Conservation (phyloP, 2,329 filamentous ascomycete species). For the Exserohilum rostratum region DNA sequence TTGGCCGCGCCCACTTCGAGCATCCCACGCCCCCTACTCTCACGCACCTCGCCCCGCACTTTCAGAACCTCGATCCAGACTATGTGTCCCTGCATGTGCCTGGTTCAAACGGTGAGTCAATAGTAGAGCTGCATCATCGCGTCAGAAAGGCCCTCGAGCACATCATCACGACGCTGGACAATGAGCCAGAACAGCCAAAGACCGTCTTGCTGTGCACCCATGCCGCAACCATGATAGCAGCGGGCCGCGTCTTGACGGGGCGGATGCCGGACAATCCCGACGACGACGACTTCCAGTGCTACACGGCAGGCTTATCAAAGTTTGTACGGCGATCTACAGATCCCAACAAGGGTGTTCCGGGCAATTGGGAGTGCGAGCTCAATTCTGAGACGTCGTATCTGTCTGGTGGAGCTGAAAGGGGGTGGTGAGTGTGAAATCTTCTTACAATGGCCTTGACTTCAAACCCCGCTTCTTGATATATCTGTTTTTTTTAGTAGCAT, state of each 20-base stretch:
- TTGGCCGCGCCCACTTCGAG: constrained; percentile 81
- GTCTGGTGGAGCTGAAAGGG: constrained; percentile 79
- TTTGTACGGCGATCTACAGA: constrained; percentile 60
- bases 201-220: constrained; percentile 85
- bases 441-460: constrained; percentile 4
- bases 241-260: constrained; percentile 83
- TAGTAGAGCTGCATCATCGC: constrained; percentile 79
- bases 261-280: constrained; percentile 72
- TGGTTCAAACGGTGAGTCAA: constrained; percentile 76
- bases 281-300: constrained; percentile 82
- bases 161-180: constrained; percentile 75
- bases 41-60: constrained; percentile 70
- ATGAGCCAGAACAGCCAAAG: constrained; percentile 65
- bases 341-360: constrained; percentile 67
- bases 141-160: constrained; percentile 71
- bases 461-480: too few relatives aligned
- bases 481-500: too few relatives aligned
- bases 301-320: constrained; percentile 79
- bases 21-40: constrained; percentile 79
- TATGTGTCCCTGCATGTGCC: constrained; percentile 72
- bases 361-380: constrained; percentile 78
- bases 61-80: constrained; percentile 59
- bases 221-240: constrained; percentile 85
- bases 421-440: constrained; percentile 67
- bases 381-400: constrained; percentile 90